Evolutionary conservation across 441 rosid genomes (phyloP).

Genomic region (Raphanus hybrid): DNA sequence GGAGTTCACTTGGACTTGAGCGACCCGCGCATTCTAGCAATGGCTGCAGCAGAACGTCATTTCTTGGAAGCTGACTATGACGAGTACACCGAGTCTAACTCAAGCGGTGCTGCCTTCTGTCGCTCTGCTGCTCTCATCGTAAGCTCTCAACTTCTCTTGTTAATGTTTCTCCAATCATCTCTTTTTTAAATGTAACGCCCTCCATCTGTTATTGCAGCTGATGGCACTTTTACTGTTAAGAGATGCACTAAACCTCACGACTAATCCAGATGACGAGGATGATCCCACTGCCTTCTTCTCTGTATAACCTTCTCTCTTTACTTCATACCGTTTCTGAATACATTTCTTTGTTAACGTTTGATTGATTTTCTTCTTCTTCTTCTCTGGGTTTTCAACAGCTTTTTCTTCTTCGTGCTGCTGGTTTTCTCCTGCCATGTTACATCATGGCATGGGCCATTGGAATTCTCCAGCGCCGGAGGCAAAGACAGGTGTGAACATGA

Average conservation of each 20-base stretch:
- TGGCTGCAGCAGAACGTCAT: not conserved
- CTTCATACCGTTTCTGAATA: not conserved
- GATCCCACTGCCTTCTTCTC: constrained; percentile 70
- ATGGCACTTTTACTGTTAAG: constrained; percentile 81
- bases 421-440: constrained; percentile 95
- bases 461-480: constrained; percentile 88
- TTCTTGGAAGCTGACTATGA: constrained; percentile 13
- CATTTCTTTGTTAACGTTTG: not conserved
- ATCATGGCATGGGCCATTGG: constrained; percentile 99
- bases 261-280: constrained; percentile 63
- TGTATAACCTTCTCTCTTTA: constrained; percentile 46
- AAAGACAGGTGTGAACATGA: constrained; percentile 69
- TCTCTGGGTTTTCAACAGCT: constrained; percentile 48
- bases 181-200: not conserved
- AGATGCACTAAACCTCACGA: constrained; percentile 67
- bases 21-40: constrained; percentile 13
- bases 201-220: constrained; percentile 47
- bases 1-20: constrained; percentile 13
- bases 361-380: not conserved
- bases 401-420: constrained; percentile 87
- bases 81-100: constrained; percentile 5
- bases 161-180: not conserved
- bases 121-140: constrained; percentile 58
- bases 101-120: constrained; percentile 6
- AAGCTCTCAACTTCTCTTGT: constrained; percentile 33